Evolutionary conservation across 768 basidiomycete species (phyloP).

Genomic region (Rubroboletus satanas): DNA sequence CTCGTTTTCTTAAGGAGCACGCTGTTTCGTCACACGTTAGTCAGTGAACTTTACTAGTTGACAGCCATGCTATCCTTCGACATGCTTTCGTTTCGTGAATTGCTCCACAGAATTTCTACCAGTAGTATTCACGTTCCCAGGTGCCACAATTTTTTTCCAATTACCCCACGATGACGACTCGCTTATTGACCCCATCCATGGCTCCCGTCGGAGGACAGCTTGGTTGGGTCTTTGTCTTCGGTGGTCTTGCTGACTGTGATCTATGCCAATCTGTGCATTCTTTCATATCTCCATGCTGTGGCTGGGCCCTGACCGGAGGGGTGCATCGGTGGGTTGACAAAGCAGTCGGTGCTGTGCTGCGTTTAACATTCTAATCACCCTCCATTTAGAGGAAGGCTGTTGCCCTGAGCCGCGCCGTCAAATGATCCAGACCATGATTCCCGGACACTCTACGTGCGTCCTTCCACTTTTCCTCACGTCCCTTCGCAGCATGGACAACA

Average conservation of each 20-base stretch:
- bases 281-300: conserved; percentile 21
- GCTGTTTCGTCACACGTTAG: conserved; percentile 13
- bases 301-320: conserved; percentile 11
- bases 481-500: conserved; percentile 33
- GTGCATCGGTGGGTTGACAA: conserved; percentile 13
- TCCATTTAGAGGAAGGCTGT: conserved; percentile 33
- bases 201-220: background rate
- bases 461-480: conserved; percentile 23
- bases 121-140: conserved; percentile 5
- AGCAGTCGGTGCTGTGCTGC: conserved; percentile 26
- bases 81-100: conserved; percentile 2
- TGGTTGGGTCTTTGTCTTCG: conserved; percentile 4
- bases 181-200: background rate
- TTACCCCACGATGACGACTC: conserved; percentile 23
- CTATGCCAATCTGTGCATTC: conserved; percentile 5
- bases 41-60: conserved; percentile 8
- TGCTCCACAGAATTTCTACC: conserved; percentile 17
- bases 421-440: conserved; percentile 32
- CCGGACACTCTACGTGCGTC: conserved; percentile 25
- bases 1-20: conserved; percentile 18
- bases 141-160: conserved; percentile 1
- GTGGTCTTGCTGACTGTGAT: conserved; percentile 4
- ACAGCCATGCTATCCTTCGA: conserved; percentile 7
- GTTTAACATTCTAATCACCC: conserved; percentile 27
- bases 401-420: conserved; percentile 30